Conservation (phyloP, 257 asterid species). For the Solanum chiquidenum region DNA sequence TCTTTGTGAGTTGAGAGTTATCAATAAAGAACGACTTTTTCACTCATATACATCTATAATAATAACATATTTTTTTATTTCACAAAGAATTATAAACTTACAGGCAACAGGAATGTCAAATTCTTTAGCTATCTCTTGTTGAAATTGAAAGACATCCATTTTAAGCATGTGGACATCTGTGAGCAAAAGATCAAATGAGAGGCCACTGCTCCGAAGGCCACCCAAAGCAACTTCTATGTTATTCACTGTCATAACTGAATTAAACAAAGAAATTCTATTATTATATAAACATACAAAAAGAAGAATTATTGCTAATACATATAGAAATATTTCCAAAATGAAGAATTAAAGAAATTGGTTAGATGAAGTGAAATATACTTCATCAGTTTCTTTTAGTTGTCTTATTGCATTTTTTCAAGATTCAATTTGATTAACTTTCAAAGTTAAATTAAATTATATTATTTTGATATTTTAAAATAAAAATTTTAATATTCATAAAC, state of each 20-base stretch:
- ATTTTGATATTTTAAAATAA: too few relatives aligned
- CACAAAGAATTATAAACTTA: conserved; percentile 9
- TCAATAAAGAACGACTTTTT: neutral
- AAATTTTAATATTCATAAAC: too few relatives aligned
- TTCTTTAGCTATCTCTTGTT: conserved; percentile 28
- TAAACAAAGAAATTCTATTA: neutral
- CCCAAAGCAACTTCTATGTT: neutral
- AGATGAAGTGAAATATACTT: neutral
- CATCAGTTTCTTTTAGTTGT: neutral
- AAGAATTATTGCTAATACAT: neutral
- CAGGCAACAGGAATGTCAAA: conserved; percentile 45
- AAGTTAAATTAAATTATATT: too few relatives aligned
- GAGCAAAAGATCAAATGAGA: neutral
- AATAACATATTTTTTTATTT: neutral
- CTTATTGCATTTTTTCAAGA: neutral
- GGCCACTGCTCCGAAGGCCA: neutral
- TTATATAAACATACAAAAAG: neutral
- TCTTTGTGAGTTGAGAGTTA: neutral
- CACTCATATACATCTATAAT: too few relatives aligned
- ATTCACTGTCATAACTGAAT: neutral
- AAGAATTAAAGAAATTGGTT: neutral
- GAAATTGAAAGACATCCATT: conserved; percentile 44
- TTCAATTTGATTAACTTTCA: too few relatives aligned
- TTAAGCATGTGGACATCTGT: conserved; percentile 49
- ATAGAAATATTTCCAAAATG: neutral